Base-by-base conservation (phyloP, 768 basidiomycete genomes). In the Tricholoma hemisulphureum region DNA sequence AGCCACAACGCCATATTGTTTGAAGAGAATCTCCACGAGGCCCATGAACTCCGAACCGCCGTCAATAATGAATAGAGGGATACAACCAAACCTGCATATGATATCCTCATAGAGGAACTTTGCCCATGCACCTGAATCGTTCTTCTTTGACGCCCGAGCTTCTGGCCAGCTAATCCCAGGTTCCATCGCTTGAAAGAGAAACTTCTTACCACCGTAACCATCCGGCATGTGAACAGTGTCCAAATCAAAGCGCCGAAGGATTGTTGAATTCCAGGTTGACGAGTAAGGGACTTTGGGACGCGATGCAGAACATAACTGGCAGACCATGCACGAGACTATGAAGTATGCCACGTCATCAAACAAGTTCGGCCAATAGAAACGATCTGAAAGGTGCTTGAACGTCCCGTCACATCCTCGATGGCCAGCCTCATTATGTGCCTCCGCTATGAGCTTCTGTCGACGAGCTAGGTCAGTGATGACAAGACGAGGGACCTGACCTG, bases 331-430 rank as follows among this genome's bases (percentile, higher is more conserved):
- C 0, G 73, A 72, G 2, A 65, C 34, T 0, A 75, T 61, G 31
- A 69, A 72, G 51, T 64, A 72, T 1, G 58, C 29, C 6, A 74
- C 48, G 10, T 72, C 61, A 8, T 64, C 55, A 26, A 66, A 61
- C 70, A 75, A 71, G 48, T 71, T 65, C 0, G 71, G 77, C 76
- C 75, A 76, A 59, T 71, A 73, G 29, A 66, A 70, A 0, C 66
- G 55, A 6, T 72, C 64, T 0, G 28, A 9, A 1, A 74, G 54
- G 14, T 56, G 28, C 1, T 43, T 24, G 49, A 63, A 68, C 0
- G 65, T 66, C 0, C 68, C 58, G n/a, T 74, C 68, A 0, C 65
- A 53, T 10, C 73, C 73, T 43, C 65, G 52, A 46, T 75, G 72
- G 3, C 73, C 72, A 2, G 58, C 46, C 6, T 60, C 53, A 20